A percentile compares a stretch with the other conserved stretches of the same genome.
These are phyloP conservation scores for Aphanocladium album DNA, from an alignment of 2,329 filamentous ascomycete species.

Conservation along the genomic window DNA sequence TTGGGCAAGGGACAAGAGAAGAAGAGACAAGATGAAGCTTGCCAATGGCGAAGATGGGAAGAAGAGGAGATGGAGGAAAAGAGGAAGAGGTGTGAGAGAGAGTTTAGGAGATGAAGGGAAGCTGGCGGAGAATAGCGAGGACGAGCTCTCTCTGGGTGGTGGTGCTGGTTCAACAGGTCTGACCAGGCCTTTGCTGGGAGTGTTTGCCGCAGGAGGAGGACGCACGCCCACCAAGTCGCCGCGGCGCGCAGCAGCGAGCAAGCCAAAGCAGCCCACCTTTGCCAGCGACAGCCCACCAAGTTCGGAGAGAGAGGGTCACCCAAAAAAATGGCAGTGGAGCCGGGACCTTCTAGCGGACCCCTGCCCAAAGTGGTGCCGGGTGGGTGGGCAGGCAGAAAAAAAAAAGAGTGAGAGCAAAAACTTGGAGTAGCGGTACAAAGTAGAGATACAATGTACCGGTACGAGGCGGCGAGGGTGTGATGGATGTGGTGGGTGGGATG, in stretches of 20 bases:
- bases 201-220: not conserved
- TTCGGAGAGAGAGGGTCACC: not conserved
- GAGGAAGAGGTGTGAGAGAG: conserved; percentile 14
- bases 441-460: conserved; percentile 1
- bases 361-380: not conserved
- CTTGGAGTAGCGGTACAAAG: not conserved
- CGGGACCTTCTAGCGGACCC: conserved; percentile 7
- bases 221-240: not conserved
- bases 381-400: not conserved
- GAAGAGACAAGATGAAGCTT: conserved; percentile 2
- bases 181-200: conserved; percentile 12
- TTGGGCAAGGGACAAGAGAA: not conserved
- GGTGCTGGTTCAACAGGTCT: conserved; percentile 11
- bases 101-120: conserved; percentile 10
- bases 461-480: not conserved
- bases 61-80: conserved; percentile 16
- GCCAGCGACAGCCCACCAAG: conserved; percentile 4
- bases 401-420: conserved; percentile 5
- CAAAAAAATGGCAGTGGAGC: conserved; percentile 6
- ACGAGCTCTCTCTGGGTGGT: not conserved
- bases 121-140: conserved; percentile 10
- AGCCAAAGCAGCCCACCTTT: not conserved
- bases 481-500: not conserved
- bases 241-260: not conserved
- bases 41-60: conserved; percentile 9